phyloP scores from a whole-genome alignment of 768 basidiomycete species.

The Mycena indigotica region DNA sequence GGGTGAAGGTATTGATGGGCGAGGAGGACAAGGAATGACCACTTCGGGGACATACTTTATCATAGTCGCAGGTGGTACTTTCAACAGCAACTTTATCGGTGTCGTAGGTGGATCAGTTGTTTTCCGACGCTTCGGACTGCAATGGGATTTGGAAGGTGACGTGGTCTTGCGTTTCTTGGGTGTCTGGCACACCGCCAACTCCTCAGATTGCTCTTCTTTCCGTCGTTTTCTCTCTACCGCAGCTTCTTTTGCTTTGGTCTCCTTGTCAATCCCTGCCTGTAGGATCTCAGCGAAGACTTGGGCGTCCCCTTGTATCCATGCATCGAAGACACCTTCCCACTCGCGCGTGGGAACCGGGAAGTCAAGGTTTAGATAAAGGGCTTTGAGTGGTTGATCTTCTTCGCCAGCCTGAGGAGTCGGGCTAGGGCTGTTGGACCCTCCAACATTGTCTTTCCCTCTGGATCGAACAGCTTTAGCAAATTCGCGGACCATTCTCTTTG shows the following conservation, averaged over 20 bases:
- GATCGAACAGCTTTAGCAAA: slow-evolving; percentile 76
- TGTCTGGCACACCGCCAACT: background rate
- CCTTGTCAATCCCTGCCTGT: slow-evolving; percentile 58
- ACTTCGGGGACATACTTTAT: slow-evolving; percentile 17
- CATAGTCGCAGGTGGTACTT: slow-evolving; percentile 3
- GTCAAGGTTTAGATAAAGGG: slow-evolving; percentile 84
- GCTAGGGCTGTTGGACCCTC: slow-evolving; percentile 34
- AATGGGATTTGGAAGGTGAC: background rate
- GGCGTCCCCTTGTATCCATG: slow-evolving; percentile 87
- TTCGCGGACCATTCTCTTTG: slow-evolving; percentile 88
- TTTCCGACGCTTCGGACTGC: slow-evolving; percentile 9
- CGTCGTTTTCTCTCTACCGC: slow-evolving; percentile 54
- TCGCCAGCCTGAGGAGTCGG: slow-evolving; percentile 53
- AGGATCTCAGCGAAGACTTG: slow-evolving; percentile 73
- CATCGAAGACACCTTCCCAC: slow-evolving; percentile 90
- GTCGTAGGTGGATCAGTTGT: slow-evolving; percentile 5
- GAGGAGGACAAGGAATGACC: slow-evolving; percentile 8
- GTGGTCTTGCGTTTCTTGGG: slow-evolving; percentile 16
- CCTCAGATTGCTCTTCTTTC: slow-evolving; percentile 53
- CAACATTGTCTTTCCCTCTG: slow-evolving; percentile 40
- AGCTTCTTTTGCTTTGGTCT: slow-evolving; percentile 54
- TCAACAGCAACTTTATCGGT: slow-evolving; percentile 8
- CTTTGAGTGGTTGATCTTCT: slow-evolving; percentile 59
- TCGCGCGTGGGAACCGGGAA: slow-evolving; percentile 83
- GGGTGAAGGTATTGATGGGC: slow-evolving; percentile 12